A percentile compares a stretch with the other conserved stretches of the same genome.
Evolutionary conservation across 257 asterid genomes (phyloP).

Genomic region (Cordia subcordata): DNA sequence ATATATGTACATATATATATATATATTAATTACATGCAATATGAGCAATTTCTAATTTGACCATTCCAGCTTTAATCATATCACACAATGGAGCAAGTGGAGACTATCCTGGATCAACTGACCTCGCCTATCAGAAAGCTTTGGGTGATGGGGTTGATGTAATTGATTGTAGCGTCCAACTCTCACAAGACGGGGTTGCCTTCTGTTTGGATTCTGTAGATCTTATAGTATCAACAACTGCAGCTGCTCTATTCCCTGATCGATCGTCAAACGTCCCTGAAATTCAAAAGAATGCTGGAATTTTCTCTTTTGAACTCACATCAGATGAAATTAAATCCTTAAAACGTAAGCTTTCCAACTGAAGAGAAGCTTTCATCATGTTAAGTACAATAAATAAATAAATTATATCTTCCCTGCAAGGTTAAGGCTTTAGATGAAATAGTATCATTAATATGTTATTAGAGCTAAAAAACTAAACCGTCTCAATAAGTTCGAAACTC

Average conservation of each 20-base stretch:
- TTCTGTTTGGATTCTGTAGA: slow-evolving; percentile 77
- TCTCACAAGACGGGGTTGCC: slow-evolving; percentile 79
- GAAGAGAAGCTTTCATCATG: not conserved
- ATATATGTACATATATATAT: not conserved
- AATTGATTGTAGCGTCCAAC: slow-evolving; percentile 84
- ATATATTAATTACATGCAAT: not conserved
- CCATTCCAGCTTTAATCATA: slow-evolving; percentile 47
- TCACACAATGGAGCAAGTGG: slow-evolving; percentile 94
- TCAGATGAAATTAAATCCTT: slow-evolving; percentile 74
- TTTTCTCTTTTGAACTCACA: slow-evolving; percentile 77
- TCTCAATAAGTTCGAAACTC: too few species aligned
- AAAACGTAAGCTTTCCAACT: slow-evolving; percentile 40
- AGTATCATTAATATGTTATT: too few species aligned
- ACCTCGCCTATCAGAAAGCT: slow-evolving; percentile 92
- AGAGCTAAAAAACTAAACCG: too few species aligned
- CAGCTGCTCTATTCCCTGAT: slow-evolving; percentile 50
- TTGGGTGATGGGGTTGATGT: slow-evolving; percentile 78
- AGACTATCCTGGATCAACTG: slow-evolving; percentile 73
- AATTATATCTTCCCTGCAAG: too few species aligned
- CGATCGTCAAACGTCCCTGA: slow-evolving; percentile 41
- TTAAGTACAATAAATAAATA: too few species aligned
- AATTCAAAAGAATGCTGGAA: slow-evolving; percentile 53
- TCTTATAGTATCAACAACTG: slow-evolving; percentile 69
- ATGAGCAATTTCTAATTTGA: not conserved
- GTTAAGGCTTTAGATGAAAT: too few species aligned